These are phyloP conservation scores for Xylaria sp. DNA, from an alignment of 2,329 filamentous ascomycete genomes.

Conservation along the genomic window DNA sequence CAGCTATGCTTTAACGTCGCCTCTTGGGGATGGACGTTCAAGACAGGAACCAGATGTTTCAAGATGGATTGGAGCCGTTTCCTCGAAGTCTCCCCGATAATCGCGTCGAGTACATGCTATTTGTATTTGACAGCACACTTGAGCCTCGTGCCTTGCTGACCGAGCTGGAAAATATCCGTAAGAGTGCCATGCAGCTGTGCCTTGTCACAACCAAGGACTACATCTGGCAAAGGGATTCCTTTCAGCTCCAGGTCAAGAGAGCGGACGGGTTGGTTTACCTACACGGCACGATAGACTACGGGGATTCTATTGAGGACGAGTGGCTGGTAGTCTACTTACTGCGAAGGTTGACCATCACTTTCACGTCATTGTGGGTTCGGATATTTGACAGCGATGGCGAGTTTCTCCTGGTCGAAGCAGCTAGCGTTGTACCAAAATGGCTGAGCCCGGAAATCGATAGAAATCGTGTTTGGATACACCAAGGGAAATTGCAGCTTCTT, in stretches of 20 bases:
- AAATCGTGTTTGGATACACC: slow-evolving; percentile 89
- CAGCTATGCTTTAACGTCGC: background rate
- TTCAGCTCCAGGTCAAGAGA: slow-evolving; percentile 75
- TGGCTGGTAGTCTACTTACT: slow-evolving; percentile 95
- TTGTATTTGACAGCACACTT: slow-evolving; percentile 71
- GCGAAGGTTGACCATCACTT: slow-evolving; percentile 79
- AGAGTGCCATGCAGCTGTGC: slow-evolving; percentile 71
- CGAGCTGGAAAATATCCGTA: slow-evolving; percentile 77
- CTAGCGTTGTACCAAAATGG: slow-evolving; percentile 88
- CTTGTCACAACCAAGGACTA: slow-evolving; percentile 80
- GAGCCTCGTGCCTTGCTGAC: slow-evolving; percentile 68
- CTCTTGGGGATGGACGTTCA: slow-evolving; percentile 40
- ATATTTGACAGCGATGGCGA: slow-evolving; percentile 92
- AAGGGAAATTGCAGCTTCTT: slow-evolving; percentile 80
- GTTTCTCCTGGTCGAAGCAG: slow-evolving; percentile 93
- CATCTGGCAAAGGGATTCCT: slow-evolving; percentile 92
- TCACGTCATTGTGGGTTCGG: slow-evolving; percentile 81
- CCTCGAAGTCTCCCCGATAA: slow-evolving; percentile 75
- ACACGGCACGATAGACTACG: slow-evolving; percentile 83
- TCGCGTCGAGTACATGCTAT: slow-evolving; percentile 85
- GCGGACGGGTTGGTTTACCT: slow-evolving; percentile 70
- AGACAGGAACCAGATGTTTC: slow-evolving; percentile 46
- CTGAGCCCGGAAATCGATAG: slow-evolving; percentile 89
- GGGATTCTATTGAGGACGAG: slow-evolving; percentile 95
- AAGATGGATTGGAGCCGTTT: slow-evolving; percentile 49